These are phyloP conservation scores for Hordeum marinum DNA, from an alignment of 176 grass and related monocot genomes.

Conservation along the genomic window DNA sequence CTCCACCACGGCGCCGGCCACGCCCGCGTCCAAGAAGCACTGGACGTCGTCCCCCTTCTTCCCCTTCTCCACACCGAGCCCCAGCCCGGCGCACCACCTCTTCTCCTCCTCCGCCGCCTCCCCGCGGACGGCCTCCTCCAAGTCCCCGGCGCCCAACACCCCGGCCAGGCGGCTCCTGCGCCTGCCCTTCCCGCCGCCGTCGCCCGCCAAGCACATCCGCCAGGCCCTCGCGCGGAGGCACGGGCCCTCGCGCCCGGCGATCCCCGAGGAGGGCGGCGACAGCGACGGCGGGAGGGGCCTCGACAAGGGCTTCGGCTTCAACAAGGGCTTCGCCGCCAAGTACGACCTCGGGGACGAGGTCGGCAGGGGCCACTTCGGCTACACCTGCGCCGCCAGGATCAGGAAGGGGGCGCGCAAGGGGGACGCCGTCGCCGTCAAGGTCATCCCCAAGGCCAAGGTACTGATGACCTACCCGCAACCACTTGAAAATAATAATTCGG, in stretches of 20 bases:
- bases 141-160: conserved; percentile 3
- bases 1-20: background rate
- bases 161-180: conserved; percentile 20
- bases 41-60: conserved; percentile 44
- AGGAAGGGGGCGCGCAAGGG: conserved; percentile 43
- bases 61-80: conserved; percentile 30
- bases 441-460: conserved; percentile 84
- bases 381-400: conserved; percentile 39
- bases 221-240: conserved; percentile 56
- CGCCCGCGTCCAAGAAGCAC: conserved; percentile 10
- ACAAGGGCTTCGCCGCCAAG: conserved; percentile 52
- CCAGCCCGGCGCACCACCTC: conserved; percentile 57
- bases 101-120: conserved; percentile 42
- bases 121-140: background rate
- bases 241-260: conserved; percentile 18
- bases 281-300: conserved; percentile 16
- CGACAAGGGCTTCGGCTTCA: conserved; percentile 48
- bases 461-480: background rate
- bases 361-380: conserved; percentile 46
- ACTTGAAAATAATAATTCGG: background rate
- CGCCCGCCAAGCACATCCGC: conserved; percentile 61
- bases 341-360: conserved; percentile 60
- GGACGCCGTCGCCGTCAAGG: conserved; percentile 45
- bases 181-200: conserved; percentile 42
- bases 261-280: conserved; percentile 29